phyloP scores from a whole-genome alignment of 75 land plant species.

The Pinus tabuliformis region DNA sequence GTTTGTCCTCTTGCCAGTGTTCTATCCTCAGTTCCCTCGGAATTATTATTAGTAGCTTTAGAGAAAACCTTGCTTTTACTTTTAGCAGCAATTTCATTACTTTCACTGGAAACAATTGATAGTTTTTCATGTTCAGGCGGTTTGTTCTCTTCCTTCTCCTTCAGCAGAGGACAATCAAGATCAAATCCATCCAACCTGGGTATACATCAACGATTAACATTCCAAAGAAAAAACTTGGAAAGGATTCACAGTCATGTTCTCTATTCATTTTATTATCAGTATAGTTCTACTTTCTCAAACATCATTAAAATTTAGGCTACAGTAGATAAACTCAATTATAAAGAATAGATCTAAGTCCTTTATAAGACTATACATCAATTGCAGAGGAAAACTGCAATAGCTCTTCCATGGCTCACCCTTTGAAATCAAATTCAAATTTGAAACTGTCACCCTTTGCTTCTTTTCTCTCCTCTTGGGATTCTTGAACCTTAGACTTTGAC shows the following conservation, averaged over 20 bases:
- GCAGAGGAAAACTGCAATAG: background rate
- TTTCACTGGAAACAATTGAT: background rate
- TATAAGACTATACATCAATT: background rate
- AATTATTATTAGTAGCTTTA: background rate
- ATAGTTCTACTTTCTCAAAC: background rate
- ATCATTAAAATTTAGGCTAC: background rate
- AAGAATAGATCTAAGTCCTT: background rate
- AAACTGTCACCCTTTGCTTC: background rate
- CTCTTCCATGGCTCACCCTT: conserved; percentile 9
- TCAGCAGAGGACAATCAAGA: conserved; percentile 7
- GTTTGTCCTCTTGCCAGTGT: background rate
- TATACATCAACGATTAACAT: background rate
- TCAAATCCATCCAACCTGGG: conserved; percentile 6
- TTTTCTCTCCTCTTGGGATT: conserved; percentile 10
- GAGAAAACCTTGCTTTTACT: background rate
- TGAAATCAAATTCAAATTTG: conserved; percentile 12
- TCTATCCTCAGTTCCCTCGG: background rate
- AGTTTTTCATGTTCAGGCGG: background rate
- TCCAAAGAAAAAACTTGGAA: background rate
- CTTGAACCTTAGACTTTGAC: conserved; percentile 3
- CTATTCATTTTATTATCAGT: background rate
- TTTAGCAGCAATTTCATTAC: background rate
- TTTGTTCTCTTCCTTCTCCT: background rate
- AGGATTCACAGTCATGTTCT: background rate
- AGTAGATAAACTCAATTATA: background rate